These are phyloP conservation scores for Penicillium longicatenatum DNA, from an alignment of 495 filamentous ascomycete species.

Conservation along the genomic window DNA sequence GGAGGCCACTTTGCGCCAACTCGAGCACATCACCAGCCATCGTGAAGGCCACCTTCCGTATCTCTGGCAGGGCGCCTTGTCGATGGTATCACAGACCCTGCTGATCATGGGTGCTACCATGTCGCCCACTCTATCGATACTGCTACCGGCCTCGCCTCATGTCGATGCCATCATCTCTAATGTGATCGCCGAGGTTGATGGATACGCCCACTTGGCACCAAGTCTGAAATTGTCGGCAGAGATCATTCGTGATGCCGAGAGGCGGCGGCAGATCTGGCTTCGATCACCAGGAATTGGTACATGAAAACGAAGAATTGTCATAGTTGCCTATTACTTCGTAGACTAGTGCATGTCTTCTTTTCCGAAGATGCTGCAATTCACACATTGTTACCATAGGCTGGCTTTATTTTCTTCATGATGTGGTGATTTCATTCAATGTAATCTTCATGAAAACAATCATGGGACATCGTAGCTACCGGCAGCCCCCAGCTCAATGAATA, in stretches of 20 bases:
- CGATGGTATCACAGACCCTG: conserved; percentile 77
- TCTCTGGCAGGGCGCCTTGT: conserved; percentile 81
- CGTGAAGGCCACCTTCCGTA: conserved; percentile 87
- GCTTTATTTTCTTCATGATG: not conserved
- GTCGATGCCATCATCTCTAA: conserved; percentile 75
- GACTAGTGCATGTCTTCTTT: not conserved
- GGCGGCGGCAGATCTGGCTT: conserved; percentile 54
- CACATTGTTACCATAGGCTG: not conserved
- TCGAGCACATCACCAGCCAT: conserved; percentile 77
- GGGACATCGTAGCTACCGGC: not conserved
- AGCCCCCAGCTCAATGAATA: not conserved
- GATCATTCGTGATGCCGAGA: conserved; percentile 77
- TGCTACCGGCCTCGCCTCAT: conserved; percentile 62
- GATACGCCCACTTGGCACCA: conserved; percentile 72
- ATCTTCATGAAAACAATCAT: not conserved
- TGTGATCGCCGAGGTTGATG: conserved; percentile 71
- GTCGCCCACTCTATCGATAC: conserved; percentile 68
- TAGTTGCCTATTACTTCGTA: too few species aligned
- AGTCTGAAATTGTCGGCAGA: conserved; percentile 72
- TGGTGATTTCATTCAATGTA: not conserved
- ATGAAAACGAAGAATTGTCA: not conserved
- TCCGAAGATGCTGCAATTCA: not conserved
- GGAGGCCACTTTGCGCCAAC: conserved; percentile 78
- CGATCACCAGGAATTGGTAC: conserved; percentile 20
- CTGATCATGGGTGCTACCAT: conserved; percentile 83